phyloP scores from a whole-genome alignment of 2,329 filamentous ascomycete species.

The Gaeumannomyces tritici region DNA sequence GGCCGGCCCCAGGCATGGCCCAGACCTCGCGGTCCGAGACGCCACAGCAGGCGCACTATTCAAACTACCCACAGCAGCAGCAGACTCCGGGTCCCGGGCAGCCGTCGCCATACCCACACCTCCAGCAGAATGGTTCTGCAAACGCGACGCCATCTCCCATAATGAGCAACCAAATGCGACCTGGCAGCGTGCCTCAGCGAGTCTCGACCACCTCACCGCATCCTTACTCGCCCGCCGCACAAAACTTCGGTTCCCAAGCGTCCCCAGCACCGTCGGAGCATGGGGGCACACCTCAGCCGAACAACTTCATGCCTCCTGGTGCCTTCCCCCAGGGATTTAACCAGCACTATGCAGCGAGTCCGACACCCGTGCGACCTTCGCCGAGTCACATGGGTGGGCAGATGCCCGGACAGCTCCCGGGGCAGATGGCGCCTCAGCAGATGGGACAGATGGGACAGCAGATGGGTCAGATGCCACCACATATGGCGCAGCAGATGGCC shows the following conservation, averaged over 20 bases:
- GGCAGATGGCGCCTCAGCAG: constrained; percentile 46
- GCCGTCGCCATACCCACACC: constrained; percentile 67
- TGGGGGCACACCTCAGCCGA: constrained; percentile 63
- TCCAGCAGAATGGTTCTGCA: constrained; percentile 68
- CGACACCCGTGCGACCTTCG: constrained; percentile 45
- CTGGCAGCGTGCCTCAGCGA: constrained; percentile 63
- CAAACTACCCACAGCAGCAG: constrained; percentile 51
- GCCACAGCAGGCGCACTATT: constrained; percentile 67
- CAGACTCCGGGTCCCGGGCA: constrained; percentile 51
- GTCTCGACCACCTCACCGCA: constrained; percentile 90
- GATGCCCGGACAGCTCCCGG: constrained; percentile 10
- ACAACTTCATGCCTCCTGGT: constrained; percentile 52
- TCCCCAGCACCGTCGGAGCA: constrained; percentile 73
- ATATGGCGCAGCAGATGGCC: constrained; percentile 18
- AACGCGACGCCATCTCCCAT: constrained; percentile 90
- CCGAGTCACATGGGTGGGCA: constrained; percentile 37
- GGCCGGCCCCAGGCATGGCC: constrained; percentile 62
- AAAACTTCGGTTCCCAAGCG: constrained; percentile 61
- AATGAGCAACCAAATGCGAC: constrained; percentile 70
- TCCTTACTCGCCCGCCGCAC: constrained; percentile 70
- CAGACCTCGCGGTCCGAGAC: constrained; percentile 87
- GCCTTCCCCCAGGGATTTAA: constrained; percentile 50
- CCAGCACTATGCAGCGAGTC: constrained; percentile 47
- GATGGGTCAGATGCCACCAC: constrained; percentile 28
- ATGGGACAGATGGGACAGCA: constrained; percentile 35